Evolutionary conservation across 78 protist genomes (phyloP).

Genomic region (Neovahlkampfia damariscottae): DNA sequence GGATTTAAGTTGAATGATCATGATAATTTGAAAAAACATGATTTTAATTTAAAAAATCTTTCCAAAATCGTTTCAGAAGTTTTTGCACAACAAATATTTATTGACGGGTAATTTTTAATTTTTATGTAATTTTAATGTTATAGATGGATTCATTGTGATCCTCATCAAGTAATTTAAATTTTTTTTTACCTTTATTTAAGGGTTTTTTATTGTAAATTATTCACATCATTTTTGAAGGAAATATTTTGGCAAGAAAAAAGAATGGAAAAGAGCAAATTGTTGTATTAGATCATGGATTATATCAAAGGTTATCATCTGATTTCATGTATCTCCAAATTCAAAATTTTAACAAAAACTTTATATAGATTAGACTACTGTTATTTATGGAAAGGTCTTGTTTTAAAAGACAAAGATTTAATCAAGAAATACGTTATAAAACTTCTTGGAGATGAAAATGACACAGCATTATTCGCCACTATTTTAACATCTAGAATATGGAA

Average conservation of each 20-base stretch:
- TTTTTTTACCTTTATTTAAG: too few relatives aligned
- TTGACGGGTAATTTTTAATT: too few relatives aligned
- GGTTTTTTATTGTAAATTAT: too few relatives aligned
- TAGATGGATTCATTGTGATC: constrained; percentile 50
- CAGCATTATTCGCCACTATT: background rate
- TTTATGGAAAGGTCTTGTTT: constrained; percentile 24
- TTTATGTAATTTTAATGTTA: too few relatives aligned
- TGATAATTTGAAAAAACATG: background rate
- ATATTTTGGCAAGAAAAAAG: constrained; percentile 13
- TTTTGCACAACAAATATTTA: constrained; percentile 4
- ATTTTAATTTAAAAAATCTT: background rate
- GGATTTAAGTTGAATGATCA: constrained; percentile 14
- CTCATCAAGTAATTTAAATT: constrained; percentile 50
- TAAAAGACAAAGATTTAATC: background rate
- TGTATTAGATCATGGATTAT: constrained; percentile 56
- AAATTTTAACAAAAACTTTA: too few relatives aligned
- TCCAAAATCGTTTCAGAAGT: background rate
- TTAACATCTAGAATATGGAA: background rate
- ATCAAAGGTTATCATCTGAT: constrained; percentile 25
- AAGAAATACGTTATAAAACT: background rate
- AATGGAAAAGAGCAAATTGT: constrained; percentile 18
- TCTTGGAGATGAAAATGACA: background rate
- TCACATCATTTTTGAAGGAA: too few relatives aligned
- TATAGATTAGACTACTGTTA: constrained; percentile 7
- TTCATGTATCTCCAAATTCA: too few relatives aligned